phyloP scores from a whole-genome alignment of 176 grass and related monocot species.

The Ensete glaucum region DNA sequence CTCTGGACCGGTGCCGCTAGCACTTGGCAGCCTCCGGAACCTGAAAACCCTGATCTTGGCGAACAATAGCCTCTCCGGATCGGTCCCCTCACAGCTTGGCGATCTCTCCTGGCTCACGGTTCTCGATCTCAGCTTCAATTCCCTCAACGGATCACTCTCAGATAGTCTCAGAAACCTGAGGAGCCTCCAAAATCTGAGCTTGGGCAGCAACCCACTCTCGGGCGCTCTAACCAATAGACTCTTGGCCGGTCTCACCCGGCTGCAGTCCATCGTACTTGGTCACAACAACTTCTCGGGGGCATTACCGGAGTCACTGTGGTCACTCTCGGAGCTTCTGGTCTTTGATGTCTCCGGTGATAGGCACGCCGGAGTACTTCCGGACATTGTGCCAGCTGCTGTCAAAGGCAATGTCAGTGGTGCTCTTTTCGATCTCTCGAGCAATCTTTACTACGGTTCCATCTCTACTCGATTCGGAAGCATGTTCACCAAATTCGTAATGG shows the following conservation, averaged over 20 bases:
- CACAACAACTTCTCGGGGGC: slow-evolving; percentile 33
- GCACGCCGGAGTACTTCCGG: slow-evolving; percentile 47
- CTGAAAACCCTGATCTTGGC: slow-evolving; percentile 6
- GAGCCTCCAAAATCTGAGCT: slow-evolving; percentile 13
- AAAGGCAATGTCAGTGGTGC: slow-evolving; percentile 10
- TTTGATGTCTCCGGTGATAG: slow-evolving; percentile 65
- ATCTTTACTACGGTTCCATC: slow-evolving; percentile 54
- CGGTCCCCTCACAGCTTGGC: slow-evolving; percentile 12
- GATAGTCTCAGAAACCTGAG: slow-evolving; percentile 14
- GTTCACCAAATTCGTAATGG: slow-evolving; percentile 36
- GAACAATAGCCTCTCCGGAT: slow-evolving; percentile 4
- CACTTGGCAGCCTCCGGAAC: neutral
- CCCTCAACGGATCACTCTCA: neutral
- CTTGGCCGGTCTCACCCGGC: neutral
- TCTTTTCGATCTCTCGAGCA: slow-evolving; percentile 55
- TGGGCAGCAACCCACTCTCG: slow-evolving; percentile 7
- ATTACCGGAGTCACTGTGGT: slow-evolving; percentile 25
- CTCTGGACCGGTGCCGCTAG: neutral
- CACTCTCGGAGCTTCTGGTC: slow-evolving; percentile 11
- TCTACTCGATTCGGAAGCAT: slow-evolving; percentile 26
- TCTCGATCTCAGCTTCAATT: slow-evolving; percentile 24
- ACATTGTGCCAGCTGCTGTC: slow-evolving; percentile 3
- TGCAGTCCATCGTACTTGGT: slow-evolving; percentile 4
- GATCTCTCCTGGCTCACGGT: slow-evolving; percentile 10
- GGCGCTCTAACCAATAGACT: neutral